phyloP scores from a whole-genome alignment of 208 protist genomes.

The Naegleria gruberi region DNA sequence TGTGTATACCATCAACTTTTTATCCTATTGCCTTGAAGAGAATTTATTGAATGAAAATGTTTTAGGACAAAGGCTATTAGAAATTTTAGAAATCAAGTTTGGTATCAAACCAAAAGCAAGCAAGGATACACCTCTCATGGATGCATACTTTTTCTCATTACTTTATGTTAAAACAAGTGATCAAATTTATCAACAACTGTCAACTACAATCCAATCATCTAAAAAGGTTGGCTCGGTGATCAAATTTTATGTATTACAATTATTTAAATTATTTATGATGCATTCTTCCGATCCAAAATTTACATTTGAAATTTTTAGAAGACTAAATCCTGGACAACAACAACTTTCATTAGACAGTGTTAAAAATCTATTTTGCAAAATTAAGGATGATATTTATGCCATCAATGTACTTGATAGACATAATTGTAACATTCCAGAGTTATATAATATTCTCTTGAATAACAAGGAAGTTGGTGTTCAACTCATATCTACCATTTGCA shows the following conservation, averaged over 20 bases:
- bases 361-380: not conserved
- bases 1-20: not conserved
- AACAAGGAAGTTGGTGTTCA: not conserved
- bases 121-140: not conserved
- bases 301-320: not conserved
- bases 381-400: not conserved
- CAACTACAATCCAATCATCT: not conserved
- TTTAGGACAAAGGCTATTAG: not conserved
- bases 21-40: not conserved
- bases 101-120: not conserved
- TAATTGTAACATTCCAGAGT: not conserved
- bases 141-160: not conserved
- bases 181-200: not conserved
- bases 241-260: not conserved
- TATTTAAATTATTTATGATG: not conserved
- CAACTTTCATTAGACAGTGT: not conserved
- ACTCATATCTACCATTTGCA: not conserved
- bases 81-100: not conserved
- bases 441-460: not conserved
- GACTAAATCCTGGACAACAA: not conserved
- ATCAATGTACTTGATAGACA: not conserved
- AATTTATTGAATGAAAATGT: not conserved
- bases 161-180: not conserved
- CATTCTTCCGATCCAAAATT: not conserved
- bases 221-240: not conserved